Evolutionary conservation across 495 filamentous ascomycete species (phyloP), one percentile per base, ranked within the genome.

Genomic region (Penicillium longicatenatum): DNA sequence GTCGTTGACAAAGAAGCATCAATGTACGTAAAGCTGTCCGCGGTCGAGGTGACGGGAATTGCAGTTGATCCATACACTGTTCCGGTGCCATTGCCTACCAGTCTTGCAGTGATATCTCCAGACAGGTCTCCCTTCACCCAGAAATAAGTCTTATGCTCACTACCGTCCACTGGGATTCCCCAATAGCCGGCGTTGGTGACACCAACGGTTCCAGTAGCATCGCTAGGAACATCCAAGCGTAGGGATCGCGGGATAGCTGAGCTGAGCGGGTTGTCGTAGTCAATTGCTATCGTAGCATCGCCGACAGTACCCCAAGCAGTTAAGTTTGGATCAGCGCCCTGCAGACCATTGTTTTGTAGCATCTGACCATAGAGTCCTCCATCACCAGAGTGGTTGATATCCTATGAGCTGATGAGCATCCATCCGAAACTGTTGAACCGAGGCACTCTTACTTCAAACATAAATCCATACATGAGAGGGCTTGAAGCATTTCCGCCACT

Each of bases 281-380:
- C 70, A 14, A 89, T 64, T 5, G 74, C 71, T 21, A 88, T 69
- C n/a, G 58, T 62, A 7, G 77, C 76, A 39, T 70, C 76, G 26
- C 76, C 77, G 41, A 87, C 68, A 29, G 80, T 53, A 19, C 71
- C 66, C 82, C 84, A 88, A 6, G 63, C 75, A 12, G 77, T 74
- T 11, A 84, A 71, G 26, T 72, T 72, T 9, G 73, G 63, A 0
- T 52, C 67, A 21, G 66, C 69, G 16, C 79, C 80, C 62, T 85
- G 81, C 43, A 91, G 87, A 29, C 85, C 88, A 43, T 85, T 78
- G 66, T 91, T 90, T 33, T 72, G 74, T 50, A 89, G 82, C 30
- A 89, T 67, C 63, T 90, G 85, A 37, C 83, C 87, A 62, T 90
- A 89, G 50, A 89, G 79, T 16, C 88, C 88, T 12, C 88, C 88